These are phyloP conservation scores for Mrakia frigida DNA, from an alignment of 768 basidiomycete genomes.

Conservation along the genomic window DNA sequence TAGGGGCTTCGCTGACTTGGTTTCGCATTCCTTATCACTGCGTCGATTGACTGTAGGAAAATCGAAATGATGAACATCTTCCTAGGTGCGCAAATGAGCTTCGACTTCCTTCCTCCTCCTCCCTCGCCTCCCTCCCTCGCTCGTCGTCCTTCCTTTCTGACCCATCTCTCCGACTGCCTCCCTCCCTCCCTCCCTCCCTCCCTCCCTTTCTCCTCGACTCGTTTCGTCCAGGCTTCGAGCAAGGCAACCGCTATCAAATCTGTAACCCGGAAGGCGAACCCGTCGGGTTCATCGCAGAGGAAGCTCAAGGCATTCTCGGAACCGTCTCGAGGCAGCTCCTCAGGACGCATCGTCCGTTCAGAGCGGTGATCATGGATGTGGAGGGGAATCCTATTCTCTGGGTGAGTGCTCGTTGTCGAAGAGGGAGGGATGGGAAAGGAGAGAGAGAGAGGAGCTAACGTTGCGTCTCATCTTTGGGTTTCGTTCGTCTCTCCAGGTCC, in stretches of 20 bases:
- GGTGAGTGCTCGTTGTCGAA: constrained; percentile 2
- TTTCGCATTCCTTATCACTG: neutral
- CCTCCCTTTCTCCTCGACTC: neutral
- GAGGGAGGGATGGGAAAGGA: neutral
- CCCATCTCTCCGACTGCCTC: neutral
- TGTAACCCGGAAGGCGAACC: constrained; percentile 10
- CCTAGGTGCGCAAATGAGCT: neutral
- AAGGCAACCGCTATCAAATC: constrained; percentile 28
- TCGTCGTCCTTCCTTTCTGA: neutral
- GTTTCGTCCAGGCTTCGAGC: constrained; percentile 16
- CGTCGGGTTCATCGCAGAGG: constrained; percentile 28
- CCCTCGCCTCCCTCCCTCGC: neutral
- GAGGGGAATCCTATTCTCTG: constrained; percentile 27
- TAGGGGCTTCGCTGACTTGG: neutral
- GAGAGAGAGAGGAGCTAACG: neutral
- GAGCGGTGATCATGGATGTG: constrained; percentile 24
- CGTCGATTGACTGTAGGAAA: neutral
- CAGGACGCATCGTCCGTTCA: constrained; percentile 24
- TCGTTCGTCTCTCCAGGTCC: constrained; percentile 1
- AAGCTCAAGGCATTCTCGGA: constrained; percentile 14
- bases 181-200: neutral
- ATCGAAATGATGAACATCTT: constrained; percentile 30
- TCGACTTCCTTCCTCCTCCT: neutral
- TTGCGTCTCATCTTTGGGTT: too few relatives aligned
- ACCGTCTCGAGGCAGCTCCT: constrained; percentile 26